phyloP scores from a whole-genome alignment of 2,329 filamentous ascomycete genomes.

The Cladosporium sp. region DNA sequence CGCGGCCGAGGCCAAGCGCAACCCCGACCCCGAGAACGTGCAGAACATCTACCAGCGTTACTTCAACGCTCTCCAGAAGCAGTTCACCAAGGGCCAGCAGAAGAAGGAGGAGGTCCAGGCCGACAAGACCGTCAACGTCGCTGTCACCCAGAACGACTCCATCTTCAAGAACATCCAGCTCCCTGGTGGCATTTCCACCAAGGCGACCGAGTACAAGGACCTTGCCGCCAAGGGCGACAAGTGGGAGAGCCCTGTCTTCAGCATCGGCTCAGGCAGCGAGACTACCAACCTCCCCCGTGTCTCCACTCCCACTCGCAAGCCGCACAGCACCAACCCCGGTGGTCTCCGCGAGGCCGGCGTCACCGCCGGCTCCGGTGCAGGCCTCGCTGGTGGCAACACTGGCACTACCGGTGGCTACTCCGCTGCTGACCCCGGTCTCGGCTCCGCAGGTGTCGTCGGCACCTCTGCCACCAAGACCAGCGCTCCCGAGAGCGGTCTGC shows the following conservation, averaged over 20 bases:
- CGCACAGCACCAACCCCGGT: slow-evolving; percentile 42
- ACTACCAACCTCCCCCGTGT: slow-evolving; percentile 64
- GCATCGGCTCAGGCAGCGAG: slow-evolving; percentile 70
- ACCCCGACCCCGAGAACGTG: slow-evolving; percentile 62
- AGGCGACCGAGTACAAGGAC: slow-evolving; percentile 90
- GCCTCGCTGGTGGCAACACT: slow-evolving; percentile 12
- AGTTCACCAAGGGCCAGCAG: slow-evolving; percentile 69
- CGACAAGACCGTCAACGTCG: slow-evolving; percentile 73
- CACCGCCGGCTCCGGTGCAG: slow-evolving; percentile 6
- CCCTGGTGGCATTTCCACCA: slow-evolving; percentile 82
- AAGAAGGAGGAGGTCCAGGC: slow-evolving; percentile 58
- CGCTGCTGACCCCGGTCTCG: too few species aligned
- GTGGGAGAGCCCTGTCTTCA: slow-evolving; percentile 94
- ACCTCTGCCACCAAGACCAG: slow-evolving; percentile 15
- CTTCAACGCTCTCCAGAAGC: slow-evolving; percentile 66
- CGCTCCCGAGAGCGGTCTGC: slow-evolving; percentile 13
- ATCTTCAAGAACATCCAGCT: slow-evolving; percentile 87
- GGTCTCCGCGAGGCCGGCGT: slow-evolving; percentile 13
- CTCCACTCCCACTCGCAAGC: slow-evolving; percentile 53
- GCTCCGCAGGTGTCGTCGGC: slow-evolving; percentile 13
- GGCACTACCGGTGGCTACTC: too few species aligned
- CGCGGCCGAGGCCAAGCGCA: slow-evolving; percentile 57
- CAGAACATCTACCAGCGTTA: slow-evolving; percentile 87
- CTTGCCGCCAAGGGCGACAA: slow-evolving; percentile 80
- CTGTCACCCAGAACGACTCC: slow-evolving; percentile 81